phyloP scores from a whole-genome alignment of 2,329 filamentous ascomycete genomes.

The Fusarium begoniae region DNA sequence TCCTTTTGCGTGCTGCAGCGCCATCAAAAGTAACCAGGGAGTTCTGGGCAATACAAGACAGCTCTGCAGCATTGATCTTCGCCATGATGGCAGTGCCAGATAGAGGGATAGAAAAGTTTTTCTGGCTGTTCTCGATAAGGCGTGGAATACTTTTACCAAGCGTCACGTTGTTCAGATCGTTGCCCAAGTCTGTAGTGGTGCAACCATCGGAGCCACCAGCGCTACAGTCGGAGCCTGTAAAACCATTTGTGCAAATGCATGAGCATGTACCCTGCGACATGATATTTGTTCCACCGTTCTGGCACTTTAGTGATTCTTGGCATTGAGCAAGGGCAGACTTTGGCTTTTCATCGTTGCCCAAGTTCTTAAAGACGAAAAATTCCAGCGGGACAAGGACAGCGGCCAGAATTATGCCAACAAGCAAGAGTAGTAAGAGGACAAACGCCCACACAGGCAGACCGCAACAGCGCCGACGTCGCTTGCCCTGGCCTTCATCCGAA shows the following conservation, averaged over 20 bases:
- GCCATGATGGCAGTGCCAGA: slow-evolving; percentile 74
- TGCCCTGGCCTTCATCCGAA: slow-evolving; percentile 42
- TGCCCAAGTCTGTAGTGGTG: slow-evolving; percentile 58
- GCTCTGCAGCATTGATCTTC: slow-evolving; percentile 76
- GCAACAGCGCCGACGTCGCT: slow-evolving; percentile 73
- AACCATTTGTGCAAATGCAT: slow-evolving; percentile 90
- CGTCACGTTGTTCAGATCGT: slow-evolving; percentile 72
- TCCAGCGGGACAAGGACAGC: slow-evolving; percentile 83
- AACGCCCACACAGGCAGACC: slow-evolving; percentile 86
- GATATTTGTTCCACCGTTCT: slow-evolving; percentile 83
- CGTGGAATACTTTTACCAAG: slow-evolving; percentile 82
- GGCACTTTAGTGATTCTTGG: slow-evolving; percentile 69
- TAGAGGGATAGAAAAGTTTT: slow-evolving; percentile 80
- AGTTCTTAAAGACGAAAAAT: slow-evolving; percentile 68
- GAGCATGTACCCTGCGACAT: slow-evolving; percentile 75
- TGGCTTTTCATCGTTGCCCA: slow-evolving; percentile 48
- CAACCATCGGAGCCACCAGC: slow-evolving; percentile 59
- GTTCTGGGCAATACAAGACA: slow-evolving; percentile 88
- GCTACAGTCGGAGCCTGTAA: slow-evolving; percentile 69
- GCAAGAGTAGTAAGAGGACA: slow-evolving; percentile 68
- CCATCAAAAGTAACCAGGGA: slow-evolving; percentile 86
- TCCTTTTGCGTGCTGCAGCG: slow-evolving; percentile 50
- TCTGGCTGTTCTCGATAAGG: slow-evolving; percentile 70
- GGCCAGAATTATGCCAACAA: slow-evolving; percentile 78
- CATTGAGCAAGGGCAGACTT: slow-evolving; percentile 61